Percentiles rank a stretch among this genome's conserved stretches.
phyloP scores from a whole-genome alignment of 805 yeast genomes.

The Saturnispora ahearnii region DNA sequence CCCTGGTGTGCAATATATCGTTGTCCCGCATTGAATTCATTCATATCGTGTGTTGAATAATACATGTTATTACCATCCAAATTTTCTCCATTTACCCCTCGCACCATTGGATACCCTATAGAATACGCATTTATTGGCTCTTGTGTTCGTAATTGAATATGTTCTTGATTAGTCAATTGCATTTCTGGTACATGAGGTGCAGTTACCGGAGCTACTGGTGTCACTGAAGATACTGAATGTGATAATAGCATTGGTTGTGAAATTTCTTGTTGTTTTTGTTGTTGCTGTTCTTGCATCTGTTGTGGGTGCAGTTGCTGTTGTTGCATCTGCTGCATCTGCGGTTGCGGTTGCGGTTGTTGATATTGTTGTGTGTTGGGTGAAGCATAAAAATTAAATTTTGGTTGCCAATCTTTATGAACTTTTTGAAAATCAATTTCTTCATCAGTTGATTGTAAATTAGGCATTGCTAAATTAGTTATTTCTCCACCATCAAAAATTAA shows the following conservation, averaged over 20 bases:
- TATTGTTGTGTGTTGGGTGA: neutral
- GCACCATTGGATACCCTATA: neutral
- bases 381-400: slow-evolving; percentile 9
- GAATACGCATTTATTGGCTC: neutral
- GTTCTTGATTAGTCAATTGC: neutral
- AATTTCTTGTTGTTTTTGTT: neutral
- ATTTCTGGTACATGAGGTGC: neutral
- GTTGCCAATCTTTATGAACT: slow-evolving; percentile 14
- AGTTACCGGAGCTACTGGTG: neutral
- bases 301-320: neutral
- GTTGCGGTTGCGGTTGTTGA: slow-evolving; percentile 1
- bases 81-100: neutral
- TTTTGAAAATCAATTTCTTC: slow-evolving; percentile 5
- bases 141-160: neutral
- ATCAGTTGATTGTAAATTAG: neutral
- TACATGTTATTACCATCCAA: neutral
- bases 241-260: neutral
- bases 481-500: slow-evolving; percentile 1
- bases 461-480: neutral
- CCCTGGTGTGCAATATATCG: neutral
- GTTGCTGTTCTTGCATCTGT: neutral
- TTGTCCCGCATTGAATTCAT: neutral
- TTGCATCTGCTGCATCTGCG: neutral
- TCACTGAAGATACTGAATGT: neutral
- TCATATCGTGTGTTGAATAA: neutral